Conservation (phyloP, 805 yeast species). For the Metschnikowia santaceciliae region DNA sequence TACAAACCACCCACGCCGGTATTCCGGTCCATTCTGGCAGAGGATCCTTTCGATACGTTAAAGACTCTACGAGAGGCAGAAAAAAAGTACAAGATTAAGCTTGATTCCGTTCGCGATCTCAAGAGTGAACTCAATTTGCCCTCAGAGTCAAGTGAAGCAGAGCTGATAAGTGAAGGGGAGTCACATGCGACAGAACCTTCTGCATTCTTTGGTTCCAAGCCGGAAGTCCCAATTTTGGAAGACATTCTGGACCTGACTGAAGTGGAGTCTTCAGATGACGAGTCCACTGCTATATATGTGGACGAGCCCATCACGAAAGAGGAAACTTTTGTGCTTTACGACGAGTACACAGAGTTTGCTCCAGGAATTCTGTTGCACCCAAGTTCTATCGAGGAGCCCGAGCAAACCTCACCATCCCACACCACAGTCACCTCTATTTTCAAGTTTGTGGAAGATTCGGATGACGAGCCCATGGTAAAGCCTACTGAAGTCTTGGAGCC, state of each 20-base stretch:
- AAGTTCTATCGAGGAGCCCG: conserved; percentile 13
- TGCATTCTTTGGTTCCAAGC: neutral
- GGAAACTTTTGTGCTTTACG: conserved; percentile 8
- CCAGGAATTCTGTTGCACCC: conserved; percentile 7
- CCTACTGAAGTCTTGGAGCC: conserved; percentile 14
- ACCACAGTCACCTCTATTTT: neutral
- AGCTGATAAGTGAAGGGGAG: conserved; percentile 1
- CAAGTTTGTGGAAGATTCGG: conserved; percentile 2
- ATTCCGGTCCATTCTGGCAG: conserved; percentile 12
- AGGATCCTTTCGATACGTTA: conserved; percentile 9
- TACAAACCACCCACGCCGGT: conserved; percentile 6
- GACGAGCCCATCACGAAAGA: conserved; percentile 11
- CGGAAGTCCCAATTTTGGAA: conserved; percentile 10
- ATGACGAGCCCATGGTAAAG: neutral
- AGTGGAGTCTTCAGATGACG: neutral
- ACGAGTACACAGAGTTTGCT: conserved; percentile 13
- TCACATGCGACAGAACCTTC: neutral
- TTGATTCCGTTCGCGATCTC: conserved; percentile 13
- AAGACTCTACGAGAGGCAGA: conserved; percentile 13
- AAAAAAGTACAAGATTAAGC: conserved; percentile 13
- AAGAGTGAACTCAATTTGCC: conserved; percentile 6
- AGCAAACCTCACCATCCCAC: neutral
- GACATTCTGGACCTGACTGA: conserved; percentile 1
- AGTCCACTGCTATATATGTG: neutral
- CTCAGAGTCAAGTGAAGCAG: conserved; percentile 4